Conservation (phyloP, 306 rosid species). For the Citrullus colocynthis region DNA sequence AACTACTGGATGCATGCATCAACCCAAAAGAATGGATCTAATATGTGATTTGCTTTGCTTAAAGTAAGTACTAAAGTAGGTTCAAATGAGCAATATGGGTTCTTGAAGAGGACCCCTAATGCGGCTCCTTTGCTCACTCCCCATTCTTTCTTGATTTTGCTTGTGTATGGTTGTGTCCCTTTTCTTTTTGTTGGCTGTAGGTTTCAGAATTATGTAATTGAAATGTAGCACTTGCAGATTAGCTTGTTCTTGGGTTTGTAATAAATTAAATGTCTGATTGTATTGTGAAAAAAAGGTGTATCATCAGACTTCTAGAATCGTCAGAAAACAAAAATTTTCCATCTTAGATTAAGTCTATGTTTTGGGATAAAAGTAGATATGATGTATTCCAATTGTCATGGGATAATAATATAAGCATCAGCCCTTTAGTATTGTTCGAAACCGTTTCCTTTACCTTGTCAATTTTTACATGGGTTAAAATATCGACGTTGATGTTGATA, state of each 20-base stretch:
- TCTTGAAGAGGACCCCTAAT: not conserved
- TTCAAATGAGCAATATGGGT: not conserved
- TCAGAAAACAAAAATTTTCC: not conserved
- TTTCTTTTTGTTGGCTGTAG: not conserved
- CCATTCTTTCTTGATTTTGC: not conserved
- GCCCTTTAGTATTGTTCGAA: too few species aligned
- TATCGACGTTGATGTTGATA: too few species aligned
- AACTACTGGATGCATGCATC: slow-evolving; percentile 85
- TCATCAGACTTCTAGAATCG: not conserved
- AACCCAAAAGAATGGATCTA: slow-evolving; percentile 91
- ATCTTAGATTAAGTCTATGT: not conserved
- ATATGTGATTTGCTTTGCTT: not conserved
- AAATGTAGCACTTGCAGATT: not conserved
- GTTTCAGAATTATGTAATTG: not conserved
- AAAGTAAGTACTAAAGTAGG: not conserved
- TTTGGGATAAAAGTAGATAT: not conserved
- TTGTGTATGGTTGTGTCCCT: not conserved
- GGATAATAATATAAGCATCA: too few species aligned
- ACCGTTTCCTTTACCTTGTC: too few species aligned
- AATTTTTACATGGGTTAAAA: too few species aligned
- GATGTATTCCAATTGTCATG: too few species aligned
- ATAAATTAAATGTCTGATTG: not conserved
- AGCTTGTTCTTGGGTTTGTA: not conserved
- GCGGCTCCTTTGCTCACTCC: not conserved
- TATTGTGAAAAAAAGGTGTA: not conserved